phyloP scores from a whole-genome alignment of 441 rosid genomes.

The Populus hybrid region DNA sequence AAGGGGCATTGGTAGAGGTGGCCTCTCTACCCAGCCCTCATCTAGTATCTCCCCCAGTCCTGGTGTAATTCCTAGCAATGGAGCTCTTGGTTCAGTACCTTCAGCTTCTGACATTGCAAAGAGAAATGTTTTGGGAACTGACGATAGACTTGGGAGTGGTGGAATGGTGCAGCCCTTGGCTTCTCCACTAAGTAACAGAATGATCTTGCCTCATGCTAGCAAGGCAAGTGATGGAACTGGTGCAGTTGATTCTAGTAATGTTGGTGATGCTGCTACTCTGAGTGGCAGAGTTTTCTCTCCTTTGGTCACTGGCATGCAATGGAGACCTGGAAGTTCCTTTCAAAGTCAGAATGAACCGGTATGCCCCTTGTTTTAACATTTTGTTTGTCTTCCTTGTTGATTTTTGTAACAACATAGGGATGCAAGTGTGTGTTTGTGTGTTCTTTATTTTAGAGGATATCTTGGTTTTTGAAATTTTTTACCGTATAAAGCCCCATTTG shows the following conservation, averaged over 20 bases:
- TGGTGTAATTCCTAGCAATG: slow-evolving; percentile 53
- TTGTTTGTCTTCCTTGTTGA: neutral
- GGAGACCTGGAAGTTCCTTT: slow-evolving; percentile 95
- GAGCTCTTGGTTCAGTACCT: slow-evolving; percentile 59
- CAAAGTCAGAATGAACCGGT: slow-evolving; percentile 87
- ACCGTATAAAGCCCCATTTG: neutral
- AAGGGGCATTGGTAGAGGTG: slow-evolving; percentile 70
- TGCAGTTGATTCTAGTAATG: slow-evolving; percentile 58
- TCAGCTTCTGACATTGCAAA: slow-evolving; percentile 77
- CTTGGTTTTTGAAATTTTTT: too few species aligned
- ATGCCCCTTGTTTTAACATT: slow-evolving; percentile 20
- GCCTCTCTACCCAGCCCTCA: slow-evolving; percentile 62
- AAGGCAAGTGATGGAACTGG: slow-evolving; percentile 73
- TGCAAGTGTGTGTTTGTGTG: neutral
- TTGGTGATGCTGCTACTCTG: slow-evolving; percentile 48
- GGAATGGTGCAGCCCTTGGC: slow-evolving; percentile 68
- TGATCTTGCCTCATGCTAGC: slow-evolving; percentile 68
- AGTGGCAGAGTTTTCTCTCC: slow-evolving; percentile 82
- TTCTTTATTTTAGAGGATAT: neutral
- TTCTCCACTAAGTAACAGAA: slow-evolving; percentile 74
- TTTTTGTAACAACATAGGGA: neutral
- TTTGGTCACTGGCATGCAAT: slow-evolving; percentile 71
- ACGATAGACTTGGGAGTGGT: slow-evolving; percentile 65
- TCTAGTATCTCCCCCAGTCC: slow-evolving; percentile 61
- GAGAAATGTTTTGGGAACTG: slow-evolving; percentile 79